Conservation (phyloP, 2,329 filamentous ascomycete species). For the Fusarium pseudonygamai region DNA sequence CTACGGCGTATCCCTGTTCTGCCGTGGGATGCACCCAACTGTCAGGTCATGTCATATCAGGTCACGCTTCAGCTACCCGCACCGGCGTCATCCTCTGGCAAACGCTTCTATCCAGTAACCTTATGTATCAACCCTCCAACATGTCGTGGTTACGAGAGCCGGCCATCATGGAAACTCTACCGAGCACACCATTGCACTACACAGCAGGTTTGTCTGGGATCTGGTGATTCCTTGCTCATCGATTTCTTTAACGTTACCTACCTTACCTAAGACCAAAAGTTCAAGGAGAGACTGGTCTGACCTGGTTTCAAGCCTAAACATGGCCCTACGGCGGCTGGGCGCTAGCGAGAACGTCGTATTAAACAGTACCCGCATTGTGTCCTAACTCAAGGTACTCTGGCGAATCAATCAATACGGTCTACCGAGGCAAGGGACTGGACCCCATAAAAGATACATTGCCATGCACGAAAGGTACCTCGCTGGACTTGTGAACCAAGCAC, state of each 20-base stretch:
- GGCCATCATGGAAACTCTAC: conserved; percentile 15
- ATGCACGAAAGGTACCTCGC: conserved; percentile 17
- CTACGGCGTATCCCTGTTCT: conserved; percentile 1
- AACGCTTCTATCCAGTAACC: conserved; percentile 31
- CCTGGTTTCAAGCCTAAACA: conserved; percentile 25
- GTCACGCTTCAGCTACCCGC: conserved; percentile 38
- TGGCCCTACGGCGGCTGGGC: conserved; percentile 25
- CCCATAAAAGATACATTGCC: conserved; percentile 24
- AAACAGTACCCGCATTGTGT: conserved; percentile 34
- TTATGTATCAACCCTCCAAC: conserved; percentile 38
- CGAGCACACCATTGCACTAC: conserved; percentile 16
- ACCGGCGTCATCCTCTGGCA: conserved; percentile 36
- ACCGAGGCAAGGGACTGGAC: conserved; percentile 8
- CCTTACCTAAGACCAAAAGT: not conserved
- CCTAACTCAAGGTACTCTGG: conserved; percentile 14
- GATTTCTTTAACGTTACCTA: not conserved
- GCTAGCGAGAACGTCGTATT: conserved; percentile 38
- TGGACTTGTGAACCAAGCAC: conserved; percentile 13
- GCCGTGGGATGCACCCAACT: conserved; percentile 29
- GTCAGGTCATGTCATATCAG: conserved; percentile 45
- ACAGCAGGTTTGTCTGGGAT: conserved; percentile 13
- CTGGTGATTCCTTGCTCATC: conserved; percentile 13
- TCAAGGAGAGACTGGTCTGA: conserved; percentile 14
- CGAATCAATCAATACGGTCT: conserved; percentile 36
- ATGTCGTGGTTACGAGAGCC: conserved; percentile 18